These are phyloP conservation scores for Colletotrichum destructivum DNA, from an alignment of 2,329 filamentous ascomycete genomes.

Conservation along the genomic window DNA sequence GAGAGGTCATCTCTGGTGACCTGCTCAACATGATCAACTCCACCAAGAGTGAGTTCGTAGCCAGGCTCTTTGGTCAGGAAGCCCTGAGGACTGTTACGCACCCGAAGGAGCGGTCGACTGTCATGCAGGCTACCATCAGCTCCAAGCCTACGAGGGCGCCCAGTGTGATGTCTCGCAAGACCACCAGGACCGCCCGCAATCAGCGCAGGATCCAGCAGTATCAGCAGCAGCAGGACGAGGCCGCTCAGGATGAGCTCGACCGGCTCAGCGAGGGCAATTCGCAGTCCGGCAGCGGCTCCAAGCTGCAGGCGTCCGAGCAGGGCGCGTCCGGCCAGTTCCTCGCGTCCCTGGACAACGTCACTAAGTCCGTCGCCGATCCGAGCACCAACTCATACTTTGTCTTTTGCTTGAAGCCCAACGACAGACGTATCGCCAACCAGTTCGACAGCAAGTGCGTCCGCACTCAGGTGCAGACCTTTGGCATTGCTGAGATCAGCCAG, in stretches of 20 bases:
- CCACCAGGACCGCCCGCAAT: conserved; percentile 58
- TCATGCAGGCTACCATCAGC: conserved; percentile 96
- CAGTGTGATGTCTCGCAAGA: conserved; percentile 89
- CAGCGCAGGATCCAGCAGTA: conserved; percentile 48
- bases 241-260: conserved; percentile 64
- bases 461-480: conserved; percentile 93
- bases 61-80: conserved; percentile 95
- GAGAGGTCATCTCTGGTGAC: conserved; percentile 95
- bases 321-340: conserved; percentile 90
- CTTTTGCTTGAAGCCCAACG: conserved; percentile 97
- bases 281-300: conserved; percentile 57
- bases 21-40: conserved; percentile 93
- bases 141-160: conserved; percentile 94
- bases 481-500: conserved; percentile 97
- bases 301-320: conserved; percentile 72
- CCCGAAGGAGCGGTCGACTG: conserved; percentile 88
- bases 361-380: conserved; percentile 84
- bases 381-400: conserved; percentile 96
- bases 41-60: conserved; percentile 90
- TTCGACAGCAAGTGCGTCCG: conserved; percentile 99
- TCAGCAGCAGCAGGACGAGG: conserved; percentile 55
- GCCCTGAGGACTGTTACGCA: conserved; percentile 94
- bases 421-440: conserved; percentile 96
- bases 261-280: conserved; percentile 65
- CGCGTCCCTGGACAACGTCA: conserved; percentile 90